phyloP scores from a whole-genome alignment of 805 yeast species.

The Komagataella pastoris region DNA sequence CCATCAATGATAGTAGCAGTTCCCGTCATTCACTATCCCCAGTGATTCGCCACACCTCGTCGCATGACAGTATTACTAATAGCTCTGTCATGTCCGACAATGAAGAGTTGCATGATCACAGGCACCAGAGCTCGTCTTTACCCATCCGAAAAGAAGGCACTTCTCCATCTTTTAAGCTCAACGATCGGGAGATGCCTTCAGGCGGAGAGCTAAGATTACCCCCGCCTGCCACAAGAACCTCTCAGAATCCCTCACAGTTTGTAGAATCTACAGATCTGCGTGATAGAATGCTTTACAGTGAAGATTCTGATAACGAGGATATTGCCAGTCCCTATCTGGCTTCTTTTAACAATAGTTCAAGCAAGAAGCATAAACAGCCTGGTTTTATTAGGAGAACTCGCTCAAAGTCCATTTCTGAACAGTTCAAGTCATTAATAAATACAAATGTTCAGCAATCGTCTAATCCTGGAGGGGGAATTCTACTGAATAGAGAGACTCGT shows the following conservation, averaged over 20 bases:
- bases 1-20: neutral
- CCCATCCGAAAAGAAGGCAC: constrained; percentile 2
- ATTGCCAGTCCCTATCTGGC: neutral
- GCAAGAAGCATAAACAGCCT: constrained; percentile 1
- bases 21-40: constrained; percentile 8
- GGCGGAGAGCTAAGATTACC: neutral
- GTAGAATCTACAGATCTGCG: constrained; percentile 4
- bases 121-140: constrained; percentile 3
- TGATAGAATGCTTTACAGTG: constrained; percentile 5
- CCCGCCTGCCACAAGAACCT: neutral
- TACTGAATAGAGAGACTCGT: neutral
- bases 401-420: constrained; percentile 2
- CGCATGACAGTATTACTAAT: constrained; percentile 9
- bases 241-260: neutral
- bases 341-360: neutral
- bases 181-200: neutral
- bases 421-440: constrained; percentile 11
- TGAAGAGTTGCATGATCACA: constrained; percentile 15
- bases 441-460: constrained; percentile 21
- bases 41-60: constrained; percentile 14
- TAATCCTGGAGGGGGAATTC: neutral
- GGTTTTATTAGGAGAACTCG: constrained; percentile 4
- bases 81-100: constrained; percentile 20
- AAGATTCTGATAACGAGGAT: constrained; percentile 4
- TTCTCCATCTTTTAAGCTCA: neutral